Percentiles rank a stretch among this genome's conserved stretches.
These are phyloP conservation scores for Monosporascus ibericus DNA, from an alignment of 2,329 filamentous ascomycete genomes.

Conservation along the genomic window DNA sequence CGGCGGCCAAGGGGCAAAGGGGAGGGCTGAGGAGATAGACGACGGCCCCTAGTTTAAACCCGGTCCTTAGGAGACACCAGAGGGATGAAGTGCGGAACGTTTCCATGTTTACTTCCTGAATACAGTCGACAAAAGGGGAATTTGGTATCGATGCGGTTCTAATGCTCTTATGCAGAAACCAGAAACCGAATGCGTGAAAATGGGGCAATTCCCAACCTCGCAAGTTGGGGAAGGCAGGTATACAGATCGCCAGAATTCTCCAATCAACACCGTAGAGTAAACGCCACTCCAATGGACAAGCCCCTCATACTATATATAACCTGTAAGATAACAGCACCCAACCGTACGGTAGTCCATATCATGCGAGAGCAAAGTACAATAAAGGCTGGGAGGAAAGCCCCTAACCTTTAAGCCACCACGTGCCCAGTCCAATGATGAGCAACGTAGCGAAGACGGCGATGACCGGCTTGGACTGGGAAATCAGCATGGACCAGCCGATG, in stretches of 20 bases:
- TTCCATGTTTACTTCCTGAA: not conserved
- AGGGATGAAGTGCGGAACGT: not conserved
- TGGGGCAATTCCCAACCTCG: too few relatives aligned
- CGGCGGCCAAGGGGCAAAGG: too few relatives aligned
- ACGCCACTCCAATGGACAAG: too few relatives aligned
- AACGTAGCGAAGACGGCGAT: slow-evolving; percentile 38
- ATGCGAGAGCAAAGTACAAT: slow-evolving; percentile 1
- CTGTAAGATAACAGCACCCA: not conserved
- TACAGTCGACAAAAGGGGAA: not conserved
- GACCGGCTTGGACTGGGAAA: slow-evolving; percentile 49
- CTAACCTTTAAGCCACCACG: slow-evolving; percentile 37
- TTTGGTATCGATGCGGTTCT: not conserved
- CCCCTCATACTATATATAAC: not conserved
- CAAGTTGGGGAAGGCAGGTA: too few relatives aligned
- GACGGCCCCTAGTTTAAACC: too few relatives aligned
- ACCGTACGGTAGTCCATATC: not conserved
- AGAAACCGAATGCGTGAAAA: too few relatives aligned
- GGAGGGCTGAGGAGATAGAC: too few relatives aligned
- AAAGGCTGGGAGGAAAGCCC: slow-evolving; percentile 5
- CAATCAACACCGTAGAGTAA: too few relatives aligned
- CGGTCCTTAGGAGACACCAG: too few relatives aligned
- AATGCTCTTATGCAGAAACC: not conserved
- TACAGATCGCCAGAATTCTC: too few relatives aligned
- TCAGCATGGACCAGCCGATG: slow-evolving; percentile 48
- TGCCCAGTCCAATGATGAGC: slow-evolving; percentile 33